A percentile compares a stretch with the other conserved stretches of the same genome.
Evolutionary conservation across 2,329 filamentous ascomycete genomes (phyloP).

Genomic region (Talaromyces sp.): DNA sequence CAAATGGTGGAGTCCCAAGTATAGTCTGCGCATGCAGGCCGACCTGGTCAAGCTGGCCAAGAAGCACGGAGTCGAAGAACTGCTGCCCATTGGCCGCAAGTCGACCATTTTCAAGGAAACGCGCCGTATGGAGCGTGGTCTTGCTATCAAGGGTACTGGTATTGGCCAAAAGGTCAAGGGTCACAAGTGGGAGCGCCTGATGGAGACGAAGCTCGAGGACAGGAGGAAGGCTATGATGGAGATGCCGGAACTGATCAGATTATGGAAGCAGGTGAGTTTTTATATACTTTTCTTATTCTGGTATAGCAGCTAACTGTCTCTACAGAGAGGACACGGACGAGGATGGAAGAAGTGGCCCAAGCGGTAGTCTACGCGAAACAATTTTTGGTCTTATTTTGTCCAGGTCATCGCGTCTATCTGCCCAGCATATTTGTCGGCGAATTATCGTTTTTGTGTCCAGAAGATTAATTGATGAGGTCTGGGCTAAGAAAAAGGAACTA

Average conservation of each 20-base stretch:
- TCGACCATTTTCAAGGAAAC: constrained; percentile 62
- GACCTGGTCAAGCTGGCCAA: constrained; percentile 82
- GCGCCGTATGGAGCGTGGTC: constrained; percentile 69
- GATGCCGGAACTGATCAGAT: constrained; percentile 86
- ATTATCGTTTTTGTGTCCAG: background rate
- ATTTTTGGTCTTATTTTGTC: background rate
- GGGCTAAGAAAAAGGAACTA: constrained; percentile 1
- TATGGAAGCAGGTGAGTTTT: constrained; percentile 79
- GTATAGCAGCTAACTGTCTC: constrained; percentile 1
- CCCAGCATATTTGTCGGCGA: constrained; percentile 3
- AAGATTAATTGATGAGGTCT: background rate
- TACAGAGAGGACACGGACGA: constrained; percentile 63
- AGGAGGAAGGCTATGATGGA: constrained; percentile 87
- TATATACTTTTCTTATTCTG: constrained; percentile 5
- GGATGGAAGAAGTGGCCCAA: constrained; percentile 72
- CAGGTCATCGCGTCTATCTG: background rate
- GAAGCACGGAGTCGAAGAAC: constrained; percentile 71
- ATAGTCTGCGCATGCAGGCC: constrained; percentile 80
- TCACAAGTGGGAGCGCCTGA: constrained; percentile 82
- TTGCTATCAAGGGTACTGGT: constrained; percentile 88
- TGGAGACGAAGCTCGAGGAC: constrained; percentile 78
- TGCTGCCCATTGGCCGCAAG: constrained; percentile 74
- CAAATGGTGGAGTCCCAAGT: constrained; percentile 76
- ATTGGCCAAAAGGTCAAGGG: constrained; percentile 92
- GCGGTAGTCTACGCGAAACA: constrained; percentile 22